Base-by-base conservation (phyloP, 192 early-diverging fungal species). In the Coemansia sp. region DNA sequence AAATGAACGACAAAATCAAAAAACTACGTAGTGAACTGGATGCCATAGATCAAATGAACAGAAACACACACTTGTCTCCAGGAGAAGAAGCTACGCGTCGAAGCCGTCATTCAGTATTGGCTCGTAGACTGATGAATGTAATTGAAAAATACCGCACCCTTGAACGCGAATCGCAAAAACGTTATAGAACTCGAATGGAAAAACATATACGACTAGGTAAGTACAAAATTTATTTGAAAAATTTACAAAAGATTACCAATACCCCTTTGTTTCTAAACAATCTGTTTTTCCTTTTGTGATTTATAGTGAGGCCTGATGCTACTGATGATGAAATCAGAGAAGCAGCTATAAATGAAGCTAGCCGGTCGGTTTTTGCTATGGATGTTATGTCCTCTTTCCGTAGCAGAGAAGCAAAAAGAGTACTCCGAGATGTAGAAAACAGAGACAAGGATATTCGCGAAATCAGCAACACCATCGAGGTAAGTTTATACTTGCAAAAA, bases 171-270 rank as follows among this genome's bases (percentile, higher is more conserved):
- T 74, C 64, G 1, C 71, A 74, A 47, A 67, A 59, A 37, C 55
- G 56, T 17, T 74, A 74, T 15, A 50, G 64, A 33, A 44, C 42
- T 35, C 64, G 71, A 5, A 74, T 74, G 60, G 71, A 74, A 37
- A 67, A 39, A 40, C 71, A 74, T 28, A 74, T 74, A n/a, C 64
- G 71, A 13, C 47, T 74, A 62, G 70, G 70, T 73, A 67, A 48
- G 68, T 44, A 17, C 3, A 10, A 13, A 1, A 24, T 24, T 3
- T 24, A 5, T 15, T 42, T 42, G 10, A 11, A 4, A 11, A 4
- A 20, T 5, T 5, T 41, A 41, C 20, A 9, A 14, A n/a, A n/a
- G n/a, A n/a, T n/a, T n/a, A n/a, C n/a, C n/a, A n/a, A n/a, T n/a
- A n/a, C n/a, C n/a, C n/a, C n/a, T n/a, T n/a, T n/a, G n/a, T n/a